A percentile compares a stretch with the other conserved stretches of the same genome.
Evolutionary conservation across 2,329 filamentous ascomycete genomes (phyloP).

Genomic region (Monilinia aucupariae): DNA sequence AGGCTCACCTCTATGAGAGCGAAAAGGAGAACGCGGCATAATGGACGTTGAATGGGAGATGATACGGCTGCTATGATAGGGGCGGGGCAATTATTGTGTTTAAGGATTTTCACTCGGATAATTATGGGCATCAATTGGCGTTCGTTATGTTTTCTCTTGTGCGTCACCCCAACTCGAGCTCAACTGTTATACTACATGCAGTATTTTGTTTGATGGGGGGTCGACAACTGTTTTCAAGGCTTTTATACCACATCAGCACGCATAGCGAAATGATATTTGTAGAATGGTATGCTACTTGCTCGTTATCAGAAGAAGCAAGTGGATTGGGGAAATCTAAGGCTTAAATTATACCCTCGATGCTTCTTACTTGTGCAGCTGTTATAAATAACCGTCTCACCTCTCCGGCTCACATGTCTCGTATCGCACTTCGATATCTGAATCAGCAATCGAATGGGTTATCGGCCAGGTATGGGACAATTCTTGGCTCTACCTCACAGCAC

Average conservation of each 20-base stretch:
- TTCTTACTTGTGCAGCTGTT: neutral
- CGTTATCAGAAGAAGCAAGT: slow-evolving; percentile 2
- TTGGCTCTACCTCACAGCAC: too few relatives aligned
- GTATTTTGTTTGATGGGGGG: slow-evolving; percentile 15
- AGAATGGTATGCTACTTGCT: slow-evolving; percentile 3
- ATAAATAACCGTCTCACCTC: neutral
- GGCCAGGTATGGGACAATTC: too few relatives aligned
- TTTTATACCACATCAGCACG: slow-evolving; percentile 15
- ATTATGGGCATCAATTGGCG: slow-evolving; percentile 16
- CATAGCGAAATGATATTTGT: slow-evolving; percentile 5
- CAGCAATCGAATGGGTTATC: neutral
- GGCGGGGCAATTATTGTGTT: neutral
- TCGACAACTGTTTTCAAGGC: slow-evolving; percentile 7
- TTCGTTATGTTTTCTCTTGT: slow-evolving; percentile 12
- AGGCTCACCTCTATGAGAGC: neutral
- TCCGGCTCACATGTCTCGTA: neutral
- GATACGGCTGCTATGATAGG: slow-evolving; percentile 8
- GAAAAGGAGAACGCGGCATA: slow-evolving; percentile 8
- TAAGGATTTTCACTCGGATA: slow-evolving; percentile 8
- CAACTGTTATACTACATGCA: slow-evolving; percentile 10
- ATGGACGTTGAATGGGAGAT: neutral
- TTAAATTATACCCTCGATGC: neutral
- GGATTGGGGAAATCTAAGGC: slow-evolving; percentile 2
- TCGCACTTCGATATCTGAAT: neutral
- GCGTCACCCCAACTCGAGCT: neutral